phyloP scores from a whole-genome alignment of 1,284 basidiomycete genomes.

The Apiotrichum gamsii region DNA sequence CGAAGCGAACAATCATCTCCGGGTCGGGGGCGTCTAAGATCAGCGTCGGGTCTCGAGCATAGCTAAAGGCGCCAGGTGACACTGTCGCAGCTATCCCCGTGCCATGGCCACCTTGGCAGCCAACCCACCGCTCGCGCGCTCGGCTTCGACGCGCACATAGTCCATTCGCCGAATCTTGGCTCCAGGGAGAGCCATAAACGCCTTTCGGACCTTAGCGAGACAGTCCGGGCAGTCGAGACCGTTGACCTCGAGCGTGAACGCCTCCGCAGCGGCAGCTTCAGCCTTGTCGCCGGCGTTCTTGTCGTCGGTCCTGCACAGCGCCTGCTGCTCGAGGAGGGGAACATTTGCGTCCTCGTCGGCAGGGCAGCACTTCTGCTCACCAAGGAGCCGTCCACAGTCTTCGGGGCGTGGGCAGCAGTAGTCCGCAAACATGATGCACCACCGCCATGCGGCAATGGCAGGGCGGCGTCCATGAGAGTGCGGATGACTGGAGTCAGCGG shows the following conservation, averaged over 20 bases:
- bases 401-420: slow-evolving; percentile 4
- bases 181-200: slow-evolving; percentile 10
- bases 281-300: not conserved
- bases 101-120: not conserved
- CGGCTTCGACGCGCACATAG: slow-evolving; percentile 8
- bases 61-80: too few species aligned
- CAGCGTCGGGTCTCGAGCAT: too few species aligned
- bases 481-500: not conserved
- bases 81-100: too few species aligned
- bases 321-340: too few species aligned
- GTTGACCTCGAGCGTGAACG: slow-evolving; percentile 5
- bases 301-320: too few species aligned
- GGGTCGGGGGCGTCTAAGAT: slow-evolving; percentile 6
- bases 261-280: not conserved
- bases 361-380: not conserved
- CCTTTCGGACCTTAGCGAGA: slow-evolving; percentile 15
- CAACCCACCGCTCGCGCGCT: not conserved
- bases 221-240: slow-evolving; percentile 30
- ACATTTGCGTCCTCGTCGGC: not conserved
- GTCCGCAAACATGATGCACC: slow-evolving; percentile 7
- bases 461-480: not conserved
- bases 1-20: slow-evolving; percentile 4
- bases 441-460: slow-evolving; percentile 1
- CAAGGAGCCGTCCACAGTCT: not conserved
- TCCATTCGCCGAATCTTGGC: slow-evolving; percentile 10